Conservation (phyloP, 441 rosid species). For the Pelargonium fulgidum region DNA sequence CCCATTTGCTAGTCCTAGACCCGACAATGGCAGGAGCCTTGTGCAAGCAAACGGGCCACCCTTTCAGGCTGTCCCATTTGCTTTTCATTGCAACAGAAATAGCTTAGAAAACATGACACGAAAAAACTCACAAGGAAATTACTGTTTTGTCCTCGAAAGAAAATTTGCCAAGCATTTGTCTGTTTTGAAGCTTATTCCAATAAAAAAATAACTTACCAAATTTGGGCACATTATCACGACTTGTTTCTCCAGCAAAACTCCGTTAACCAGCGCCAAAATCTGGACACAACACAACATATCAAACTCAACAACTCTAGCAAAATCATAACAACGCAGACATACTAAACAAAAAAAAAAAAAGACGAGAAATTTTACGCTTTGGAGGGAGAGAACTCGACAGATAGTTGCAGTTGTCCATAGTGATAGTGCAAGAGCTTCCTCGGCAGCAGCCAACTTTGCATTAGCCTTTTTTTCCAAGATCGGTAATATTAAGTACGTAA, state of each 20-base stretch:
- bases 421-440: constrained; percentile 85
- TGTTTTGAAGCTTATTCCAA: neutral
- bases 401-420: constrained; percentile 92
- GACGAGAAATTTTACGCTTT: constrained; percentile 46
- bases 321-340: constrained; percentile 14
- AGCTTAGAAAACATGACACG: too few species aligned
- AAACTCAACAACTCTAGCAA: constrained; percentile 18
- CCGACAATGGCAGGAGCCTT: too few species aligned
- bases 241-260: constrained; percentile 85
- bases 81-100: too few species aligned
- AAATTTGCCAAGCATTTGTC: too few species aligned
- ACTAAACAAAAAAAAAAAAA: neutral
- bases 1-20: too few species aligned
- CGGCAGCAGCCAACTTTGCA: constrained; percentile 73
- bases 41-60: too few species aligned
- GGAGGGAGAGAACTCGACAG: constrained; percentile 87
- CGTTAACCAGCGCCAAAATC: constrained; percentile 74
- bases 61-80: too few species aligned
- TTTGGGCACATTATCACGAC: constrained; percentile 71
- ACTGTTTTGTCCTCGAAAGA: neutral
- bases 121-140: neutral
- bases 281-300: constrained; percentile 30
- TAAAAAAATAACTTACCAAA: constrained; percentile 49
- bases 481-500: constrained; percentile 22
- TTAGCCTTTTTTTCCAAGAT: constrained; percentile 47